Evolutionary conservation across 75 land plant genomes (phyloP), one percentile per base, ranked within the genome.

Genomic region (Pinus taeda): DNA sequence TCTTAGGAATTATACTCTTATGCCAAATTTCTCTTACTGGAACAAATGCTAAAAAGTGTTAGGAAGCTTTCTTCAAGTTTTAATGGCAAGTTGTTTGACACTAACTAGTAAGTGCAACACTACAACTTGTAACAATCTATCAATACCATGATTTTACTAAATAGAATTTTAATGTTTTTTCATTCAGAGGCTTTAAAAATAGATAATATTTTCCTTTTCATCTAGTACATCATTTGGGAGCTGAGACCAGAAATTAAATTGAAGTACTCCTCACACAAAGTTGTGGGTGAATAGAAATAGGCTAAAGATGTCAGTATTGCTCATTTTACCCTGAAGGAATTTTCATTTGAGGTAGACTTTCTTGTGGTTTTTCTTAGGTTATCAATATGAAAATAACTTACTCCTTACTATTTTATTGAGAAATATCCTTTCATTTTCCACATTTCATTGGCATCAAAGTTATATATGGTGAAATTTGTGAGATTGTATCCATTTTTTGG

Each of bases 151-250:
- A 20, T 42, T 63, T 42, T 42, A 59, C 53, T 58, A 59, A 8
- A 56, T 57, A 53, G 39, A 17, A 3, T 74, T 17, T 33, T 39
- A 15, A 18, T 49, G 36, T 15, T 74, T 57, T 49, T n/a, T 59
- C 3, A 12, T 60, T 77, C 15, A 42, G 57, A 8, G 20, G 20
- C 56, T 3, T 9, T 39, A 58, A 42, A 14, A 8, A n/a, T n/a
- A n/a, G n/a, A 42, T 66, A 36, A 39, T 24, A 20, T 59, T 77
- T 26, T 22, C 24, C 37, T 20, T 81, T 74, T 67, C 85, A 92
- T 90, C 82, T 92, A 92, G 61, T 92, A 79, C 84, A 92, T 90
- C 58, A 92, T 92, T 15, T 92, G 92, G 33, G 90, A 92, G 78
- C 82, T 92, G 82, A 88, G 90, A 15, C 90, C 92, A 7, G 85